These are phyloP conservation scores for Saccharomyces hybrid DNA, from an alignment of 1,139 yeast genomes.

Conservation along the genomic window DNA sequence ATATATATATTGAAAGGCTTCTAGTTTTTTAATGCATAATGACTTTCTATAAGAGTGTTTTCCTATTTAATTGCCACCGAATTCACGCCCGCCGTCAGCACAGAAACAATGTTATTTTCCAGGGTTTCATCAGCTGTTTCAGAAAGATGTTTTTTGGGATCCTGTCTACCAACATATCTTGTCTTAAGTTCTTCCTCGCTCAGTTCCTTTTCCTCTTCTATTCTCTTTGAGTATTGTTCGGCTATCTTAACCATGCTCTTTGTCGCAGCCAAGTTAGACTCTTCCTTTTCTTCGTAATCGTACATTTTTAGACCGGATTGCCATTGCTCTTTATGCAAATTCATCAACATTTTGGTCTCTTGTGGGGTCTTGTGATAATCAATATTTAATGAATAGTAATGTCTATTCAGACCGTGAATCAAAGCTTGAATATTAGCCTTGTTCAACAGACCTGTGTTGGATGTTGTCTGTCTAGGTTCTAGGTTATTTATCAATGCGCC, in stretches of 20 bases:
- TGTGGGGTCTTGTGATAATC: constrained; percentile 89
- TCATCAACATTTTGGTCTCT: constrained; percentile 90
- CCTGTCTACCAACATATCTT: constrained; percentile 96
- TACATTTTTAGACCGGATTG: constrained; percentile 79
- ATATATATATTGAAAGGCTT: not conserved
- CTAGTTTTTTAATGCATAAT: not conserved
- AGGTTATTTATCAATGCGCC: constrained; percentile 89
- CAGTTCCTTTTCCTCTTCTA: constrained; percentile 86
- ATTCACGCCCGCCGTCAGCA: constrained; percentile 83
- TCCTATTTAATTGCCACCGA: constrained; percentile 64
- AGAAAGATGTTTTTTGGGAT: constrained; percentile 93
- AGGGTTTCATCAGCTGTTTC: constrained; percentile 81
- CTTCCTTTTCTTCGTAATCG: constrained; percentile 74
- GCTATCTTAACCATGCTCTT: constrained; percentile 85
- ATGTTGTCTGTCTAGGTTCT: constrained; percentile 96
- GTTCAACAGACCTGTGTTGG: constrained; percentile 89
- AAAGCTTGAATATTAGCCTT: constrained; percentile 98
- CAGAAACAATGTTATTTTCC: constrained; percentile 83
- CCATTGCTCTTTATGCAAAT: constrained; percentile 95
- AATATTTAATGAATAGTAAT: constrained; percentile 89
- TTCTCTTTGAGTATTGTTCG: constrained; percentile 80
- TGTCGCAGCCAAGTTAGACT: constrained; percentile 64
- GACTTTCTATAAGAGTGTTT: not conserved
- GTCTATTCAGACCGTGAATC: constrained; percentile 95
- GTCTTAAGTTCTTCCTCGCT: constrained; percentile 85